phyloP scores from a whole-genome alignment of 108 stramenopile species.

The Cyclotella atomus region DNA sequence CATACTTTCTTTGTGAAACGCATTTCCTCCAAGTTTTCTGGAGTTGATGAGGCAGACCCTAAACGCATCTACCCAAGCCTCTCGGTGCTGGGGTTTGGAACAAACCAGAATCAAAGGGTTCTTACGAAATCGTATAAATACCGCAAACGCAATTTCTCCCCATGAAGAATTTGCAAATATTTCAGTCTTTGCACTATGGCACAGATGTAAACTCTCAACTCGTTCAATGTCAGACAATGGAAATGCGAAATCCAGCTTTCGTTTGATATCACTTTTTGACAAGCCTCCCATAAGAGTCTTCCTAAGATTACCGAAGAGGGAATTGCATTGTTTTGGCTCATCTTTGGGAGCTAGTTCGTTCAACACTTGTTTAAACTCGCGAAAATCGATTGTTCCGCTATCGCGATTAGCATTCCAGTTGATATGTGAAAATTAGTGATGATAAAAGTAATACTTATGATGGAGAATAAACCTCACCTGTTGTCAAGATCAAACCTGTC shows the following conservation, averaged over 20 bases:
- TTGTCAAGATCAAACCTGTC: slow-evolving; percentile 38
- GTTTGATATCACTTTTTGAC: slow-evolving; percentile 4
- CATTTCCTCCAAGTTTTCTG: slow-evolving; percentile 9
- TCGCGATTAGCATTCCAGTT: not conserved
- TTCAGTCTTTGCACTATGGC: slow-evolving; percentile 30
- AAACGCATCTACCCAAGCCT: slow-evolving; percentile 48
- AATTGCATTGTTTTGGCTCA: slow-evolving; percentile 9
- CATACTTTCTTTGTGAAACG: slow-evolving; percentile 5
- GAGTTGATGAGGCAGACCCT: slow-evolving; percentile 26
- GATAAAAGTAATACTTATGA: not conserved
- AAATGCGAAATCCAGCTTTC: slow-evolving; percentile 36
- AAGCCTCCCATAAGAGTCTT: not conserved
- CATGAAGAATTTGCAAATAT: slow-evolving; percentile 31
- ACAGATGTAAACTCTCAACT: slow-evolving; percentile 39
- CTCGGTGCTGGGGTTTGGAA: slow-evolving; percentile 44
- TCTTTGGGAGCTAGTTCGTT: slow-evolving; percentile 9
- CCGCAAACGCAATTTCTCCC: slow-evolving; percentile 30
- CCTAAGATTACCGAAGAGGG: not conserved
- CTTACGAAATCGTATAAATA: slow-evolving; percentile 19
- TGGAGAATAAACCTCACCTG: not conserved
- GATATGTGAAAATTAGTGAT: too few relatives aligned
- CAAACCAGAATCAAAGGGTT: slow-evolving; percentile 41
- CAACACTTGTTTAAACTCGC: slow-evolving; percentile 47
- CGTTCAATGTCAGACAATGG: slow-evolving; percentile 21
- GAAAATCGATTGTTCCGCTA: slow-evolving; percentile 43